Percentiles rank a stretch among this genome's conserved stretches.
Evolutionary conservation across 345 rosid species (phyloP).

Genomic region (Xanthoceras sorbifolium): DNA sequence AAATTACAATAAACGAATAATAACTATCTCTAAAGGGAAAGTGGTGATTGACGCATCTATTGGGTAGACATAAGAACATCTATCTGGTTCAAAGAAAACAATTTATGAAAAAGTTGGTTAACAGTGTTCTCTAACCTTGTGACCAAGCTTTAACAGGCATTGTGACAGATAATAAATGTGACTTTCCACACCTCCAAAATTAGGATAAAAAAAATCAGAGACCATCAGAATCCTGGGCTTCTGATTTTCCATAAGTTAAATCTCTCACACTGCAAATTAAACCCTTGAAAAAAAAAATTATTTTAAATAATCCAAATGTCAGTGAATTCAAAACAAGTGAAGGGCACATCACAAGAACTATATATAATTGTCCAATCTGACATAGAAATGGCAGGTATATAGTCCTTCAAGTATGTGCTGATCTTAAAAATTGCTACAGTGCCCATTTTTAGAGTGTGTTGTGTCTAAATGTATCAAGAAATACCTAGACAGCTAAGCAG

Average conservation of each 20-base stretch:
- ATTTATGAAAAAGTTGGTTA: not conserved
- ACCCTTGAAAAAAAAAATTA: not conserved
- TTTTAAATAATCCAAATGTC: not conserved
- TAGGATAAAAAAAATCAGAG: slow-evolving; percentile 96
- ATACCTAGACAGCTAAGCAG: no score
- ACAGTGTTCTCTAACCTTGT: slow-evolving; percentile 60
- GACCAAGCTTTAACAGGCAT: slow-evolving; percentile 87
- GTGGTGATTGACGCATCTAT: not conserved
- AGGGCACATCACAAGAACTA: not conserved
- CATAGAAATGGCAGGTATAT: not conserved
- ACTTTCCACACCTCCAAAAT: slow-evolving; percentile 94
- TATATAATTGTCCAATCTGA: not conserved
- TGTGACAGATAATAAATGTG: slow-evolving; percentile 93
- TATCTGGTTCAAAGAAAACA: not conserved
- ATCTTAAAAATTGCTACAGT: not conserved
- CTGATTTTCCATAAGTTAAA: slow-evolving; percentile 46
- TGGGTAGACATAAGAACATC: not conserved
- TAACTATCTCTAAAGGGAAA: slow-evolving; percentile 1
- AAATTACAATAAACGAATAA: slow-evolving; percentile 7
- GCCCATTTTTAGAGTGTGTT: not conserved
- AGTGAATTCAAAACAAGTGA: not conserved
- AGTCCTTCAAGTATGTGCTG: not conserved
- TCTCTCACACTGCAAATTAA: slow-evolving; percentile 34
- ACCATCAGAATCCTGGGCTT: slow-evolving; percentile 84
- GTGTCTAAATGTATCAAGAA: not conserved